Evolutionary conservation across 2,329 filamentous ascomycete genomes (phyloP), one percentile per base, ranked within the genome.

Genomic region (Lachnellula arida): DNA sequence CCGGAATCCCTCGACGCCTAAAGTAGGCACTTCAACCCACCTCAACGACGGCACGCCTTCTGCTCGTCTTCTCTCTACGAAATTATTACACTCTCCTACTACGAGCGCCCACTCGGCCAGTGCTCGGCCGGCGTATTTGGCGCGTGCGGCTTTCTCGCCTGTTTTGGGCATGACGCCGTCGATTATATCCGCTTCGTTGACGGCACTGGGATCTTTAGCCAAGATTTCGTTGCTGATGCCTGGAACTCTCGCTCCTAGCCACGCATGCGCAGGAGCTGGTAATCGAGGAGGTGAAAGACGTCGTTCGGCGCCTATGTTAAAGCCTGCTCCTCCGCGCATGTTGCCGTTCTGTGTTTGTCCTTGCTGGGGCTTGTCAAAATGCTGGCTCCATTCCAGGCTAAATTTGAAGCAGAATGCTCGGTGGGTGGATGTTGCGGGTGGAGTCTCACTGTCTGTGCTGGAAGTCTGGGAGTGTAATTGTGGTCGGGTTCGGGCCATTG

Each of bases 51-150:
- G 78, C 9, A 91, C 81, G 46, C 89, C 89, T 68, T 94, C 89
- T 47, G 84, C 83, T 51, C 85, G 84, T 53, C 89, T 80, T 46
- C 89, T 78, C 56, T 93, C 88, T 34, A 91, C 83, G 71, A 93
- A 94, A 66, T 84, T 89, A 72, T 92, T 90, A 74, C 85, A 90
- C 69, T 94, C 89, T 54, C 82, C 81, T 15, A 91, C 83, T 19
- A 93, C 81, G 17, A 89, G 75, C 19, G 79, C 78, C 89, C 89
- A 94, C 70, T 94, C 89, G 0, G 88, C 88, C 46, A 94, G 76
- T 0, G 89, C 86, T 19, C 88, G 79, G 1, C 89, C 89, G 3
- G 81, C 76, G 69, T 93, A 88, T 49, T 81, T 81, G 8, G 78
- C 74, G 25, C 77, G 77, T 46, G 55, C 60, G 51, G 51, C 61